phyloP scores from a whole-genome alignment of 2,329 filamentous ascomycete species.

The Torrubiella hemipterigena region DNA sequence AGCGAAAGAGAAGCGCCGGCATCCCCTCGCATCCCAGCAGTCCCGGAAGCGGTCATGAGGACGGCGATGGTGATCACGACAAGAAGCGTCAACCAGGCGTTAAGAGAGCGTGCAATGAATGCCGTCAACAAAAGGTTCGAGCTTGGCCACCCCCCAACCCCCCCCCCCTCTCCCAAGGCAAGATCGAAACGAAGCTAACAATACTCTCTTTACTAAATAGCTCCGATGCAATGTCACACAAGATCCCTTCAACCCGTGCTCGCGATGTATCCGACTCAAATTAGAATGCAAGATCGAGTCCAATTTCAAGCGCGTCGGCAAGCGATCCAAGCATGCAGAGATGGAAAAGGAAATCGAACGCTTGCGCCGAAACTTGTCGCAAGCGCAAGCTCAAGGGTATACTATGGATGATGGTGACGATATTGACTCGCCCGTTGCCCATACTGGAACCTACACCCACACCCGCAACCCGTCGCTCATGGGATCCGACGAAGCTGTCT shows the following conservation, averaged over 20 bases:
- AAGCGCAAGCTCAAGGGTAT: conserved; percentile 48
- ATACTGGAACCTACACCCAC: conserved; percentile 40
- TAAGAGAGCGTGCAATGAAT: conserved; percentile 76
- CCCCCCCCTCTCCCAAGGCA: neutral
- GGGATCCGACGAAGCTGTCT: conserved; percentile 58
- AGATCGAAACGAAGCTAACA: conserved; percentile 7
- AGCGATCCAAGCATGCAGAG: conserved; percentile 72
- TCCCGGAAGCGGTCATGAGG: conserved; percentile 47
- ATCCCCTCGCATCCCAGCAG: conserved; percentile 40
- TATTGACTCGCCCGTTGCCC: conserved; percentile 45
- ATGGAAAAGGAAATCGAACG: conserved; percentile 76
- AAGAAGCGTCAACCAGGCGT: conserved; percentile 56
- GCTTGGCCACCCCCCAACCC: conserved; percentile 14
- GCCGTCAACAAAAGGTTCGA: conserved; percentile 72
- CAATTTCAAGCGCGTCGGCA: conserved; percentile 76
- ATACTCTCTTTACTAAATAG: conserved; percentile 25
- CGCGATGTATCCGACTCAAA: conserved; percentile 66
- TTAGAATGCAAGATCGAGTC: conserved; percentile 78
- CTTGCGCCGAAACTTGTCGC: conserved; percentile 47
- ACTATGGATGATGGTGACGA: conserved; percentile 41
- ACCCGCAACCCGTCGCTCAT: conserved; percentile 52
- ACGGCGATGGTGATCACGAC: conserved; percentile 40
- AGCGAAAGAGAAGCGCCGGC: conserved; percentile 47
- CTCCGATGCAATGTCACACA: conserved; percentile 75
- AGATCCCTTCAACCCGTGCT: conserved; percentile 67